Evolutionary conservation across 2,329 filamentous ascomycete species (phyloP), one percentile per base, ranked within the genome.

Genomic region (Penicillium sp.): DNA sequence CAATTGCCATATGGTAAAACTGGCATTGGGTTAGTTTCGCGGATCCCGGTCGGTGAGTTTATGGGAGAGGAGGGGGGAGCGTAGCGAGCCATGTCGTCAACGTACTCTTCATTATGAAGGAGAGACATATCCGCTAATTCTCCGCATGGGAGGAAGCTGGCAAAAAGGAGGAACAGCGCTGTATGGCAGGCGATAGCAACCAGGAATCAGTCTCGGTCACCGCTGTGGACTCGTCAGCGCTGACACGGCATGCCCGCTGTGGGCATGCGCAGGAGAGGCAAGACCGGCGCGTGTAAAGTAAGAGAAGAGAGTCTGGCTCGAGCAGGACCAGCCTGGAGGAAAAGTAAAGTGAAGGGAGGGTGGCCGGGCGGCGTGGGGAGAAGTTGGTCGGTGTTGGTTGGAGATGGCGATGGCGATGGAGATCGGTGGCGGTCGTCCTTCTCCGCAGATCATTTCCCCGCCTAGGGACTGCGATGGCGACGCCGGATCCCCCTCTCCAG

Each of bases 1-100:
- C 27, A 84, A 69, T 57, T 81, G 79, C 72, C 81, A 84, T 43
- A 82, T 75, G 20, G 80, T 77, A 59, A 84, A 84, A 58, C 78
- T 80, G 31, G 58, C 43, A 56, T 43, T 49, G 14, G 27, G n/a
- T 36, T 31, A 25, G 35, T 19, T 28, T 16, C 27, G 16, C 16
- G 23, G 13, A 20, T 10, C 10, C n/a, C n/a, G n/a, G n/a, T n/a
- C n/a, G n/a, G n/a, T n/a, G n/a, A n/a, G n/a, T 1, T n/a, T n/a
- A n/a, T n/a, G n/a, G n/a, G 33, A 41, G 26, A 13, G n/a, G 26
- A 15, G n/a, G n/a, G n/a, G 27, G 21, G 15, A 15, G 18, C 23
- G 17, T n/a, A 13, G 11, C 15, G 14, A 31, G 25, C 17, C 30
- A 36, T 23, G 10, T 39, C 15, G 18, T 13, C 20, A 20, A 63